phyloP scores from a whole-genome alignment of 1,139 yeast genomes.

The Blastobotrys aristatus region DNA sequence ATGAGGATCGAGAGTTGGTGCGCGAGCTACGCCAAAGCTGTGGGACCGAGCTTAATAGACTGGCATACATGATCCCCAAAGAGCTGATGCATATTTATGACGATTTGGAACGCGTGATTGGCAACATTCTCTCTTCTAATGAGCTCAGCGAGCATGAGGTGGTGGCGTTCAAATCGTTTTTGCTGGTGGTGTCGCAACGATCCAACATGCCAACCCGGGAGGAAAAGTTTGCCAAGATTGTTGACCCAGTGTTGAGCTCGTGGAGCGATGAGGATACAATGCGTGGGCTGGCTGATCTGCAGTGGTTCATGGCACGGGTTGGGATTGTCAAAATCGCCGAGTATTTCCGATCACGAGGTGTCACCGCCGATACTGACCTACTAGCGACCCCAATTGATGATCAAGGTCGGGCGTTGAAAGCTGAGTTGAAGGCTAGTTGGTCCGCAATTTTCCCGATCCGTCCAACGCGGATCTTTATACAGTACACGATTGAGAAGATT shows the following conservation, averaged over 20 bases:
- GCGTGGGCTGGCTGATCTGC: constrained; percentile 80
- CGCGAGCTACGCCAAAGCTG: constrained; percentile 87
- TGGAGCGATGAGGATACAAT: constrained; percentile 94
- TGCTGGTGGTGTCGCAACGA: constrained; percentile 86
- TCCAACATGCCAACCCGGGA: constrained; percentile 66
- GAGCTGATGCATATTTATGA: constrained; percentile 72
- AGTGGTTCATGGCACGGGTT: constrained; percentile 96
- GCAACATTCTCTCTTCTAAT: constrained; percentile 59
- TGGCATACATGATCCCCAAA: constrained; percentile 93
- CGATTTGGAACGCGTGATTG: constrained; percentile 77
- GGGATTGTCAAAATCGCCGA: constrained; percentile 93
- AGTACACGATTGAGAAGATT: constrained; percentile 88
- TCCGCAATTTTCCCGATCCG: constrained; percentile 90
- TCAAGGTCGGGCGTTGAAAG: constrained; percentile 71
- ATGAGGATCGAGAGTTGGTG: constrained; percentile 73
- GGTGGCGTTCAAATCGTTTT: constrained; percentile 87
- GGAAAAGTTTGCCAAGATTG: constrained; percentile 75
- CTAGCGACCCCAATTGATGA: constrained; percentile 84
- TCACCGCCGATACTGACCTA: constrained; percentile 69
- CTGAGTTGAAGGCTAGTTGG: constrained; percentile 84
- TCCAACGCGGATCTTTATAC: constrained; percentile 91
- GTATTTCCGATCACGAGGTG: constrained; percentile 78
- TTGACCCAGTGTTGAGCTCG: constrained; percentile 84
- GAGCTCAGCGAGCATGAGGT: constrained; percentile 86
- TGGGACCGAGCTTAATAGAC: constrained; percentile 89